These are phyloP conservation scores for Plectosphaerella sp. DNA, from an alignment of 2,329 filamentous ascomycete genomes.

Conservation along the genomic window DNA sequence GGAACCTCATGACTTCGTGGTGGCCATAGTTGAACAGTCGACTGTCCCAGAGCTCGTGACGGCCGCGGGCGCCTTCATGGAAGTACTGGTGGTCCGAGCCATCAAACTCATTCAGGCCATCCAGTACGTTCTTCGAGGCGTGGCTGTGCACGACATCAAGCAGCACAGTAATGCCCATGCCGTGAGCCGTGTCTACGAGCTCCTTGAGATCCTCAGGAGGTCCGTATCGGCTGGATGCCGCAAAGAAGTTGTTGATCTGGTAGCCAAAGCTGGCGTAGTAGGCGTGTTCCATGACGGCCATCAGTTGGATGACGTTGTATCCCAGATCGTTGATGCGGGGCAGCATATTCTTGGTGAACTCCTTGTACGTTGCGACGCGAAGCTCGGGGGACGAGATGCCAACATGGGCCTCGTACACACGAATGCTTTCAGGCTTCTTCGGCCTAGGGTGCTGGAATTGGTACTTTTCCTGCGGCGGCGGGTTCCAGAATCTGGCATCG, in stretches of 20 bases:
- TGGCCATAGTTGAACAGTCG: constrained; percentile 94
- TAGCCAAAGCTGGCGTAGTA: constrained; percentile 99
- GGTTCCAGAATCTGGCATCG: constrained; percentile 97
- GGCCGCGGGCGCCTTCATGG: constrained; percentile 78
- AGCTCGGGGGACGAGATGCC: constrained; percentile 92
- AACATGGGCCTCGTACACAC: constrained; percentile 98
- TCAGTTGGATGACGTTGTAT: constrained; percentile 97
- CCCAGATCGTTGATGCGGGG: constrained; percentile 85
- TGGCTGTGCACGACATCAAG: constrained; percentile 97
- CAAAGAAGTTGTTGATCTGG: constrained; percentile 98
- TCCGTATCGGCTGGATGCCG: constrained; percentile 92
- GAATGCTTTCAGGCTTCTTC: constrained; percentile 76
- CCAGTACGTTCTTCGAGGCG: constrained; percentile 93
- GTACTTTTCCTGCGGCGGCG: constrained; percentile 71
- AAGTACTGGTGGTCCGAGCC: constrained; percentile 95
- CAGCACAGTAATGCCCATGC: constrained; percentile 83
- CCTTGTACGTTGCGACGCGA: constrained; percentile 89
- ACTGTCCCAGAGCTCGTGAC: constrained; percentile 93
- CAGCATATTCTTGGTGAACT: constrained; percentile 90
- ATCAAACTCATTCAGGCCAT: constrained; percentile 94
- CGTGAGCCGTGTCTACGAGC: constrained; percentile 90
- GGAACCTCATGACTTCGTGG: constrained; percentile 92
- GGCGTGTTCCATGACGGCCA: constrained; percentile 99
- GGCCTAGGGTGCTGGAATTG: constrained; percentile 79
- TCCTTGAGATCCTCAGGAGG: constrained; percentile 93